A percentile compares a stretch with the other conserved stretches of the same genome.
Conservation (phyloP, 306 rosid species). For the Medicago arabica region DNA sequence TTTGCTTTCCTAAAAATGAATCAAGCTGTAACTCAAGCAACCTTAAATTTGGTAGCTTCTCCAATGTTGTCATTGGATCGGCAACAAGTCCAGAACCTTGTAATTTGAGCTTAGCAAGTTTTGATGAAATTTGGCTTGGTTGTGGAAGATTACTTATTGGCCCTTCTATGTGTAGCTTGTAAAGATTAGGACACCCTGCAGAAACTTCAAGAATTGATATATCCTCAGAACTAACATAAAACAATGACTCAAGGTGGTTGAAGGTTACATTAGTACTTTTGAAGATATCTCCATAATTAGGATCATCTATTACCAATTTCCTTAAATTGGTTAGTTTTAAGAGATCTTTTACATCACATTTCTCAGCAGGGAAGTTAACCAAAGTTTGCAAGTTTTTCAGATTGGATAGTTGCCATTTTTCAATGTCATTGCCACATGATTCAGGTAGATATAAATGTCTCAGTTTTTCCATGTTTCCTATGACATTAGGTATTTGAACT, state of each 20-base stretch:
- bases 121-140: constrained; percentile 34
- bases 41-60: constrained; percentile 56
- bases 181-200: constrained; percentile 51
- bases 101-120: constrained; percentile 51
- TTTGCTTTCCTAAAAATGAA: constrained; percentile 39
- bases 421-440: constrained; percentile 36
- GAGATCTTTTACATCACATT: constrained; percentile 46
- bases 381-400: constrained; percentile 54
- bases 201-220: constrained; percentile 39
- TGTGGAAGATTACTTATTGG: constrained; percentile 43
- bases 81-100: not conserved
- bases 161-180: constrained; percentile 42
- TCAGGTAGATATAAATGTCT: constrained; percentile 60
- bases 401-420: constrained; percentile 42
- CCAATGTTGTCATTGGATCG: constrained; percentile 53
- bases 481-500: constrained; percentile 51
- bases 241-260: constrained; percentile 48
- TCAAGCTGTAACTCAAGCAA: constrained; percentile 46
- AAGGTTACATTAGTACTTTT: constrained; percentile 28
- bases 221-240: constrained; percentile 50
- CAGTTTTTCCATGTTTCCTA: constrained; percentile 46
- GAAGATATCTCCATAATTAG: constrained; percentile 45
- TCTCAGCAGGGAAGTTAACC: constrained; percentile 56
- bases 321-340: constrained; percentile 46
- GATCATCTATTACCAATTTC: constrained; percentile 55